Base-by-base conservation (phyloP, 2,329 filamentous ascomycete species). In the Xylaria sp. region DNA sequence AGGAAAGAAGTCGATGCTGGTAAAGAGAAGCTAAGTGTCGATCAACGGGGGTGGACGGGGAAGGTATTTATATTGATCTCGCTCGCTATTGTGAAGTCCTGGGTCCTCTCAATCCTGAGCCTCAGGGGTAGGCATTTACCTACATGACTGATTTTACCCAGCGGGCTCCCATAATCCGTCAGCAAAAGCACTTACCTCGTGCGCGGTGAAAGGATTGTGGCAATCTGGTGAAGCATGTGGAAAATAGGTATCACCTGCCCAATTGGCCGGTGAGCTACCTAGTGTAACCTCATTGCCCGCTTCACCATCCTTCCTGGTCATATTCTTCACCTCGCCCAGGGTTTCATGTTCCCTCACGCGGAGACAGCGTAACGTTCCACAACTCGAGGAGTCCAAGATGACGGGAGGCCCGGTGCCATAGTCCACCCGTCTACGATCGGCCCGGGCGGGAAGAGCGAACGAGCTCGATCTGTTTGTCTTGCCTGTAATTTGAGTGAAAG, bases 201-300 rank as follows among this genome's bases (percentile, higher is more conserved):
- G 3, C 54, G 25, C 49, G 28, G 25, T 31, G 37, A 51, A 57
- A 64, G 58, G 62, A 57, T 58, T 25, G 15, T 23, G 50, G 43
- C 11, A 11, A 28, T 63, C 23, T 31, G 38, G 5, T 12, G 25
- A 23, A 43, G 28, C 21, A 19, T 45, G 38, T 25, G 50, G 31
- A 35, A n/a, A 33, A 54, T 25, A 43, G 23, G 49, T 55, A 45
- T 61, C 58, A 64, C 62, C 58, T 64, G 42, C 62, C 54, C 28
- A 14, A 40, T 54, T 53, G 43, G 52, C 53, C n/a, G 49, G 52
- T 38, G 14, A 37, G 15, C 19, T n/a, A 15, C 25, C 56, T 52
- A 42, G 49, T 19, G n/a, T 38, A 33, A n/a, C 35, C 40, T 35
- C 47, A 56, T 51, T 51, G 53, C 6, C 51, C 11, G 28, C 12